These are phyloP conservation scores for Boletus patriciae DNA, from an alignment of 768 basidiomycete species.

Conservation along the genomic window DNA sequence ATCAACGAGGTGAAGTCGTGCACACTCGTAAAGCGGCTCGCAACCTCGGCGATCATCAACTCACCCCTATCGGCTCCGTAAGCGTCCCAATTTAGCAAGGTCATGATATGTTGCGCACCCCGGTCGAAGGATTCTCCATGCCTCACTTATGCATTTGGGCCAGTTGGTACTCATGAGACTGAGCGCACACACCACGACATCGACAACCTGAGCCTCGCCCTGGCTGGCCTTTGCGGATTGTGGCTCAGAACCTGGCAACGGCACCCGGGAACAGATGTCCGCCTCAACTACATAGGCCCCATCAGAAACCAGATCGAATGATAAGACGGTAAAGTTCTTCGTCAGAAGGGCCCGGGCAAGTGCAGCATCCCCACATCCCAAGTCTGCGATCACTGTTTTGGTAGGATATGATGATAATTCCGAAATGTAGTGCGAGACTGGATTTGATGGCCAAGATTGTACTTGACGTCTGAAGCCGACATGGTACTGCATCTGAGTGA, in stretches of 20 bases:
- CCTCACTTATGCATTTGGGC: slow-evolving; percentile 87
- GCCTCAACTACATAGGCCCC: slow-evolving; percentile 78
- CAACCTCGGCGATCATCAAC: slow-evolving; percentile 86
- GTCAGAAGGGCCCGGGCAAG: slow-evolving; percentile 74
- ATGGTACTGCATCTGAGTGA: slow-evolving; percentile 71
- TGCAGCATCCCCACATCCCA: slow-evolving; percentile 94
- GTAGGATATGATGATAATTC: slow-evolving; percentile 61
- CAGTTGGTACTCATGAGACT: slow-evolving; percentile 98
- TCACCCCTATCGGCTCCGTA: slow-evolving; percentile 54
- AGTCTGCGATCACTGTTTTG: slow-evolving; percentile 79
- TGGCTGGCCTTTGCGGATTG: slow-evolving; percentile 38
- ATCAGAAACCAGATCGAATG: slow-evolving; percentile 80
- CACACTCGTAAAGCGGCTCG: slow-evolving; percentile 73
- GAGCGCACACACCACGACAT: slow-evolving; percentile 89
- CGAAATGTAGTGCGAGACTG: slow-evolving; percentile 78
- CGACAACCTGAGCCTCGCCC: slow-evolving; percentile 76
- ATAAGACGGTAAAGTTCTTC: slow-evolving; percentile 66
- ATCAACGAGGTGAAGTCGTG: slow-evolving; percentile 68
- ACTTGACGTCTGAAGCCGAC: slow-evolving; percentile 89
- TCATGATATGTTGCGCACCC: slow-evolving; percentile 51
- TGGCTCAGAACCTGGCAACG: slow-evolving; percentile 78
- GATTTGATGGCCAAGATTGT: slow-evolving; percentile 90
- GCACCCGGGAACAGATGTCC: slow-evolving; percentile 80
- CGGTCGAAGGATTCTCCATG: slow-evolving; percentile 82
- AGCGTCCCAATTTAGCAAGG: slow-evolving; percentile 5